phyloP scores from a whole-genome alignment of 129 eudicot species.

The Gnaphalium uliginosum region DNA sequence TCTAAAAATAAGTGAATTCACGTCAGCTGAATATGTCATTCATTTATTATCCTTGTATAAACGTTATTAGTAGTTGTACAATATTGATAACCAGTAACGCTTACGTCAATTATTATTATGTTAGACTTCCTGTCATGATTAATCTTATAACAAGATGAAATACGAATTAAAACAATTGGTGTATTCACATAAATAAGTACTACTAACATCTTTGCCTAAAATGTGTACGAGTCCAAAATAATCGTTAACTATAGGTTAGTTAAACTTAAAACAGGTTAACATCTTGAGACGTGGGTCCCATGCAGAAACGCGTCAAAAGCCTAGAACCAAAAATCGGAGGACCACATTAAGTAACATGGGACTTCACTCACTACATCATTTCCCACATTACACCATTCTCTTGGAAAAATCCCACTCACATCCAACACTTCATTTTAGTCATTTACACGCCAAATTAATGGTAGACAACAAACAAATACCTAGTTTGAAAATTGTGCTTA shows the following conservation, averaged over 20 bases:
- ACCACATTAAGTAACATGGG: constrained; percentile 17
- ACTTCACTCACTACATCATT: constrained; percentile 22
- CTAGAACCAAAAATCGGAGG: constrained; percentile 17
- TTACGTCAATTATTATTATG: too few species aligned
- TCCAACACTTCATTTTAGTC: background rate
- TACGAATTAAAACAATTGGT: too few species aligned
- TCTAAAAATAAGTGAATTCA: constrained; percentile 24
- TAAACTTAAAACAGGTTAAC: background rate
- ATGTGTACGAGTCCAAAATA: background rate
- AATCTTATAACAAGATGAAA: too few species aligned
- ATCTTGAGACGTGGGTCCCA: background rate
- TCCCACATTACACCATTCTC: constrained; percentile 11
- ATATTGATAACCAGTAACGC: too few species aligned
- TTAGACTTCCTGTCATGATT: too few species aligned
- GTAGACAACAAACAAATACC: constrained; percentile 13
- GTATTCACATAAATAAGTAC: too few species aligned
- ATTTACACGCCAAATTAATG: constrained; percentile 29
- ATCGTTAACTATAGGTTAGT: background rate
- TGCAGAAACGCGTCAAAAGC: constrained; percentile 16
- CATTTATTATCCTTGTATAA: background rate
- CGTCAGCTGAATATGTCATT: background rate
- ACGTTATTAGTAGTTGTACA: too few species aligned
- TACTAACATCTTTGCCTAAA: too few species aligned
- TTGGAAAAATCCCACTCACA: constrained; percentile 10
- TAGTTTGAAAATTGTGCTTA: constrained; percentile 1